Evolutionary conservation across 2,329 filamentous ascomycete genomes (phyloP).

Genomic region (Scedosporium dehoogii): DNA sequence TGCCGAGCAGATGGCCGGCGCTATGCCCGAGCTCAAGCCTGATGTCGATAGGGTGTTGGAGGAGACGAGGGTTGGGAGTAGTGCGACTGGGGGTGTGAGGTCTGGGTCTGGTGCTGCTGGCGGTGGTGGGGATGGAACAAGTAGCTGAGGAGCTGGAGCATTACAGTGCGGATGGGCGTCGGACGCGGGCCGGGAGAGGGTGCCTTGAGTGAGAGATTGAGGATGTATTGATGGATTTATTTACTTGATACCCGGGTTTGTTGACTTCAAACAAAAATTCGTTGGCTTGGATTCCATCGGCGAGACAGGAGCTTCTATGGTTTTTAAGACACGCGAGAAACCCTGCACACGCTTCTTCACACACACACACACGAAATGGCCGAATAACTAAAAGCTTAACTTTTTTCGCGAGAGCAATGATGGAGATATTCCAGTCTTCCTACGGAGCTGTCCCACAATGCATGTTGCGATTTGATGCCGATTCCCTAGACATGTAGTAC

Average conservation of each 20-base stretch:
- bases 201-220: no score
- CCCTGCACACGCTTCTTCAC: no score
- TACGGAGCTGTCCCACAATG: neutral
- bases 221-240: neutral
- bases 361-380: no score
- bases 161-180: neutral
- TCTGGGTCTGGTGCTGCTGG: neutral
- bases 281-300: neutral
- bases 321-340: no score
- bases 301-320: neutral
- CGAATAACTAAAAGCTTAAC: no score
- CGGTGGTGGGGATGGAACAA: neutral
- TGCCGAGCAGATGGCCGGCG: slow-evolving; percentile 44
- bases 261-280: neutral
- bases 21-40: slow-evolving; percentile 48
- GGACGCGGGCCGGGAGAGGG: no score
- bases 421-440: neutral
- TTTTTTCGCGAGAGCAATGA: neutral
- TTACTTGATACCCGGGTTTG: neutral
- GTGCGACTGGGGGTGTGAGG: neutral
- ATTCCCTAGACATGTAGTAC: neutral
- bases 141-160: neutral
- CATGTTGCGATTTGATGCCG: neutral
- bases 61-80: slow-evolving; percentile 27
- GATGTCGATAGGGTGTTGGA: slow-evolving; percentile 42